phyloP scores from a whole-genome alignment of 495 filamentous ascomycete species.

The Daldinia childiae region DNA sequence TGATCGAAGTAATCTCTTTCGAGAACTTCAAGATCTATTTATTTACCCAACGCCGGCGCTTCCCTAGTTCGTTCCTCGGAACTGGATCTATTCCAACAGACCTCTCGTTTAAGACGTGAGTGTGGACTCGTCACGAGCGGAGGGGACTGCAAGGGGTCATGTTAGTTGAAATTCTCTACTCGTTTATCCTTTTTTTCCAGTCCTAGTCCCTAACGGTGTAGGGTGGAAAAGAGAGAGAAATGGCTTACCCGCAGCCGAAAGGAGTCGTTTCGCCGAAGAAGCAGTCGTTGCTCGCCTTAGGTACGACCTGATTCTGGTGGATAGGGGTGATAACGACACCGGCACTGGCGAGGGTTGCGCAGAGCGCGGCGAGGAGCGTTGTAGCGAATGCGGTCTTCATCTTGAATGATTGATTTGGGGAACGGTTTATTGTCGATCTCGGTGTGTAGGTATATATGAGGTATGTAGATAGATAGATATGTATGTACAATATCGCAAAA shows the following conservation, averaged over 20 bases:
- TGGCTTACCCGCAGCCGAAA: constrained; percentile 58
- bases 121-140: constrained; percentile 22
- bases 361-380: constrained; percentile 49
- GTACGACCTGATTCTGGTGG: constrained; percentile 54
- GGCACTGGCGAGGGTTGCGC: constrained; percentile 56
- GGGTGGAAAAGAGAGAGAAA: not conserved
- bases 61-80: constrained; percentile 5
- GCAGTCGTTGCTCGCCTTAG: constrained; percentile 53
- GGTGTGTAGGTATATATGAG: not conserved
- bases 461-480: not conserved
- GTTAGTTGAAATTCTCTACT: not conserved
- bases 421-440: not conserved
- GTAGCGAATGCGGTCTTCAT: constrained; percentile 52
- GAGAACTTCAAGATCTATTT: not conserved
- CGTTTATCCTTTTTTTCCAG: too few species aligned
- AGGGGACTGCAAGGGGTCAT: constrained; percentile 20
- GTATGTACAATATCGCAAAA: not conserved
- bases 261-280: constrained; percentile 61
- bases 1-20: not conserved
- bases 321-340: constrained; percentile 60
- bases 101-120: not conserved
- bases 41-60: constrained; percentile 26
- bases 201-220: not conserved
- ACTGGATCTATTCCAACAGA: not conserved
- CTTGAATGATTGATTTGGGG: constrained; percentile 13